Evolutionary conservation across 2,329 filamentous ascomycete species (phyloP).

Genomic region (Aspergillus amoenus): DNA sequence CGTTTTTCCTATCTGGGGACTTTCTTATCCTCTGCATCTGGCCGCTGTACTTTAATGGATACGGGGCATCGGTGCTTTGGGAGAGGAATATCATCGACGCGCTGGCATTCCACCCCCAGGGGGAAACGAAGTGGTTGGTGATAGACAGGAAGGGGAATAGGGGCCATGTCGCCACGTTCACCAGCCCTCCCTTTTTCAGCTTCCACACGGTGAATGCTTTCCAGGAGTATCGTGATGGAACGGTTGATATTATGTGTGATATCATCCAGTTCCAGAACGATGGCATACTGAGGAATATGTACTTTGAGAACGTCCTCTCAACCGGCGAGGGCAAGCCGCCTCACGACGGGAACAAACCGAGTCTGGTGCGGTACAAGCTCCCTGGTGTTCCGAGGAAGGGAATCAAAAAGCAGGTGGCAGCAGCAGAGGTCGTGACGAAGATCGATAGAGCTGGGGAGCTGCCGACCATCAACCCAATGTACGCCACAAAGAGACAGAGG

Average conservation of each 20-base stretch:
- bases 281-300: slow-evolving; percentile 66
- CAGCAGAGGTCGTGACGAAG: neutral
- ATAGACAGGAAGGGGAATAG: slow-evolving; percentile 62
- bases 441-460: slow-evolving; percentile 36
- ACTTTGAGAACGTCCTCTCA: slow-evolving; percentile 64
- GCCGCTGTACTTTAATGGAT: slow-evolving; percentile 56
- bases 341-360: slow-evolving; percentile 30
- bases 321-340: slow-evolving; percentile 46
- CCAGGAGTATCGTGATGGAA: slow-evolving; percentile 51
- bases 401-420: too few relatives aligned
- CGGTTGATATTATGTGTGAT: slow-evolving; percentile 61
- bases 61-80: slow-evolving; percentile 33
- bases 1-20: slow-evolving; percentile 68
- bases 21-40: slow-evolving; percentile 73
- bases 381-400: too few relatives aligned
- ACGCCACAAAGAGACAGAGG: slow-evolving; percentile 41
- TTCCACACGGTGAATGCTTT: slow-evolving; percentile 78
- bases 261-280: slow-evolving; percentile 62
- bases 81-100: slow-evolving; percentile 61
- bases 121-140: slow-evolving; percentile 66
- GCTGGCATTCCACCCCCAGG: slow-evolving; percentile 56
- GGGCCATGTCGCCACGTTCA: slow-evolving; percentile 67
- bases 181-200: slow-evolving; percentile 68
- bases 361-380: slow-evolving; percentile 27
- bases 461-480: slow-evolving; percentile 48